Conservation (phyloP, 2,329 filamentous ascomycete genomes). For the Trichoderma arundinaceum region DNA sequence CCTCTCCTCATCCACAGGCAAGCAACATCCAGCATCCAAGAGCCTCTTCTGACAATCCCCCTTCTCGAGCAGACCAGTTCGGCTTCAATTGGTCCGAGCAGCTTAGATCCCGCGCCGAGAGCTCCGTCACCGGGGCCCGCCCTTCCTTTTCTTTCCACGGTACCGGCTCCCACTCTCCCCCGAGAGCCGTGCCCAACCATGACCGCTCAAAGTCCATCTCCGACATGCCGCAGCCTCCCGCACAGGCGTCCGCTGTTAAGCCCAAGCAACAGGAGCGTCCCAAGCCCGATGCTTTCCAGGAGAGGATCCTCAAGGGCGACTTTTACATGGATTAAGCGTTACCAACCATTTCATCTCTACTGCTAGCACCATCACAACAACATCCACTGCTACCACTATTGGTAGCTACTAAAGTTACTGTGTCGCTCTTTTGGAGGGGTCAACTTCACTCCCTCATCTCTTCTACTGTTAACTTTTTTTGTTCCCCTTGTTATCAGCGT, state of each 20-base stretch:
- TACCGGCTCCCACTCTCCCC: constrained; percentile 49
- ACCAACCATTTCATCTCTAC: neutral
- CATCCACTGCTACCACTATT: neutral
- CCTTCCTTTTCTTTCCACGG: constrained; percentile 63
- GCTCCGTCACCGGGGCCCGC: constrained; percentile 66
- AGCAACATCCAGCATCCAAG: constrained; percentile 61
- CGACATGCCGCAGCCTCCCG: constrained; percentile 64
- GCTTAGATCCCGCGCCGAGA: constrained; percentile 88
- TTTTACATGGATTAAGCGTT: constrained; percentile 87
- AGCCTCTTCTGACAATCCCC: constrained; percentile 69
- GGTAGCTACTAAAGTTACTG: neutral
- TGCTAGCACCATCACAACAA: neutral
- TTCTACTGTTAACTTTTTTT: no score
- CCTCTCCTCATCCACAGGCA: constrained; percentile 56
- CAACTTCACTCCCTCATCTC: neutral
- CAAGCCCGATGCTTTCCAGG: constrained; percentile 93
- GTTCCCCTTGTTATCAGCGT: neutral
- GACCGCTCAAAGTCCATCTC: constrained; percentile 73
- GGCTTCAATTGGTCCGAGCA: constrained; percentile 98
- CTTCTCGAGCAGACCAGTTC: constrained; percentile 73
- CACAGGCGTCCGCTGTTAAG: constrained; percentile 54
- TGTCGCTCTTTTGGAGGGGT: neutral
- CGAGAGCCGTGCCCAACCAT: constrained; percentile 53
- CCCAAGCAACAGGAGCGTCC: constrained; percentile 55
- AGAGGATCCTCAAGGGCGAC: constrained; percentile 95